Base-by-base conservation (phyloP, 2,329 filamentous ascomycete genomes). In the Penicillium polonicum region DNA sequence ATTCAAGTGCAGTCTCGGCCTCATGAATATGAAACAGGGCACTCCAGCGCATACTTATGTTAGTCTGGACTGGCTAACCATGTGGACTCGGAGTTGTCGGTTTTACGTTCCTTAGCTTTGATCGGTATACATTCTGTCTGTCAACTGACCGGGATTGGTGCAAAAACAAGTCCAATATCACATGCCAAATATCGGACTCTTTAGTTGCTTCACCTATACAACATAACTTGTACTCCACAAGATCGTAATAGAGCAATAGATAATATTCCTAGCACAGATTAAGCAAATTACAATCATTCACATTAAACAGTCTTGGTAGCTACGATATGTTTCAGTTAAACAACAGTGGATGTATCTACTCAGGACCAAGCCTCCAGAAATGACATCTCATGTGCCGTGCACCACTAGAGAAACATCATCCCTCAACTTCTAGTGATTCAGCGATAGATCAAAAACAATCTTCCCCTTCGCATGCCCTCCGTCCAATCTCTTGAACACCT, bases 401-500 rank as follows among this genome's bases (percentile, higher is more conserved):
- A 5, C 19, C 15, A n/a, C 17, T 21, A 1, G n/a, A 33, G 7
- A n/a, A 51, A 8, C n/a, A 29, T 12, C 31, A 43, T 42, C 21
- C 13, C 41, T 43, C 41, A 43, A 5, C 23, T 13, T 0, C 19
- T 50, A 50, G 7, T 38, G 33, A 29, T 59, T 59, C 25, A 50
- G 23, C 12, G 25, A 42, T 43, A 73, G 57, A 57, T 72, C 71
- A 36, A 78, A 57, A 1, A 79, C 70, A 21, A 80, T 72, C 65
- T 80, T 81, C 2, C 78, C 79, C 49, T 67, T 74, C 1, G 75
- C 69, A 64, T 78, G 74, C 1, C 78, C 75, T 33, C 68, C 66
- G 42, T 74, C 72, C 35, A 78, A 45, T 21, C 72, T 73, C 43
- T 72, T 67, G 61, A 79, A 78, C 2, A 75, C 78, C 49, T 72